These are phyloP conservation scores for Ilyonectria sp. DNA, from an alignment of 2,329 filamentous ascomycete genomes.

Conservation along the genomic window DNA sequence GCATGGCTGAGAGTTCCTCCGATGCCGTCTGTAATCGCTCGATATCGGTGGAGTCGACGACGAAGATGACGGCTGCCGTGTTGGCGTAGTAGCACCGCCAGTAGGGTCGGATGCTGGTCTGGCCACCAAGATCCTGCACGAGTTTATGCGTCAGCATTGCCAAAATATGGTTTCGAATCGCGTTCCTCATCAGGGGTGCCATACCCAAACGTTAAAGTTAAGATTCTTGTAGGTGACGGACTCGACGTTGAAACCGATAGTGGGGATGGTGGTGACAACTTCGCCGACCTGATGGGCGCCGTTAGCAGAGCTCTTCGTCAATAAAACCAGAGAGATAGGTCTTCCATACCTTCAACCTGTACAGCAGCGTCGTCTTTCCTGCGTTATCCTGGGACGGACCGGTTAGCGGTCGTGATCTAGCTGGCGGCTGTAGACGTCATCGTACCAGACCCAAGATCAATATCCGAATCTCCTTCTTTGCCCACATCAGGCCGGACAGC, in stretches of 20 bases:
- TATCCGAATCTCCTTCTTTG: conserved; percentile 98
- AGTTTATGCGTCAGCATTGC: conserved; percentile 28
- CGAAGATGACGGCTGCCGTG: conserved; percentile 98
- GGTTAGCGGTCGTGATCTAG: conserved; percentile 40
- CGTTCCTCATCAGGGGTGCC: conserved; percentile 47
- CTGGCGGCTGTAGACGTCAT: conserved; percentile 37
- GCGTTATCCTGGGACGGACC: conserved; percentile 84
- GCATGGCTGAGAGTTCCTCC: conserved; percentile 93
- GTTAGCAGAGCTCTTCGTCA: conserved; percentile 29
- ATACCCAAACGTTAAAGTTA: conserved; percentile 98
- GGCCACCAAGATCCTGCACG: conserved; percentile 87
- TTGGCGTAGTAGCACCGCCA: conserved; percentile 99
- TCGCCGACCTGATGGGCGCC: conserved; percentile 85
- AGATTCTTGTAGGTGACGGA: conserved; percentile 98
- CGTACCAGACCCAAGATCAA: conserved; percentile 91
- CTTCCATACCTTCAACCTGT: conserved; percentile 86
- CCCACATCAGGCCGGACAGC: conserved; percentile 83
- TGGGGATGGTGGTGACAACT: conserved; percentile 98
- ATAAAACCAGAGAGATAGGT: background rate
- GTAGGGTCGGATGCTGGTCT: conserved; percentile 98
- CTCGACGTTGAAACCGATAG: conserved; percentile 99
- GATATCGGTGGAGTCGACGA: conserved; percentile 98
- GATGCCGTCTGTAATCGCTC: conserved; percentile 93
- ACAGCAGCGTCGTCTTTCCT: conserved; percentile 96
- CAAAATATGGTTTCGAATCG: background rate